Percentiles rank a stretch among this genome's conserved stretches.
Conservation (phyloP, 2,329 filamentous ascomycete species). For the Nigrospora sphaerica region DNA sequence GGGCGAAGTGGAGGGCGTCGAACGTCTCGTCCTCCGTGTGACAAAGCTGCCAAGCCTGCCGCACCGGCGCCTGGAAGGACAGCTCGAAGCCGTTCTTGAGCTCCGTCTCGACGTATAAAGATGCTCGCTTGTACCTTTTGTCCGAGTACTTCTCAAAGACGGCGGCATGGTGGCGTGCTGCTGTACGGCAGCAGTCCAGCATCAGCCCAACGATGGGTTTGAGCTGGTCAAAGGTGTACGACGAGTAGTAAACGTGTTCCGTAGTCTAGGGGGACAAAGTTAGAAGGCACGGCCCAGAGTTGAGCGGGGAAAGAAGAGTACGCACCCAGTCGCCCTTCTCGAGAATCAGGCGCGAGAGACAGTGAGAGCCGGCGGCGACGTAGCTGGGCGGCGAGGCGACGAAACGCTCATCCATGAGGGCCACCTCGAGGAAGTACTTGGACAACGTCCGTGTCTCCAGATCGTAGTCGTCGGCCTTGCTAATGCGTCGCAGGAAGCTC, state of each 20-base stretch:
- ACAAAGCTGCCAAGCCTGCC: not conserved
- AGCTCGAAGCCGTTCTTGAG: conserved; percentile 54
- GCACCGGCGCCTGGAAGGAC: conserved; percentile 24
- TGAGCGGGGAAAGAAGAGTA: conserved; percentile 10
- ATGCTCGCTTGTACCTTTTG: conserved; percentile 78
- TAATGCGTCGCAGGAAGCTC: conserved; percentile 94
- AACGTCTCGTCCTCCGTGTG: conserved; percentile 3
- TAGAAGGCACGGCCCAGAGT: conserved; percentile 9
- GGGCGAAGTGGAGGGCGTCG: conserved; percentile 4
- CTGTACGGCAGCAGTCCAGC: conserved; percentile 79
- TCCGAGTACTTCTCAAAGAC: conserved; percentile 91
- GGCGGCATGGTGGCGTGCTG: conserved; percentile 73
- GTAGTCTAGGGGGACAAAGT: conserved; percentile 52
- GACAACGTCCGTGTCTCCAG: conserved; percentile 89
- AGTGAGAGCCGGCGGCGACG: conserved; percentile 85
- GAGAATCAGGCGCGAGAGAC: conserved; percentile 79
- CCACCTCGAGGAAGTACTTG: conserved; percentile 96
- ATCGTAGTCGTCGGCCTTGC: conserved; percentile 97
- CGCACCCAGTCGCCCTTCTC: conserved; percentile 91
- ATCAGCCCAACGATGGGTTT: conserved; percentile 70
- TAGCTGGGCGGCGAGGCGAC: conserved; percentile 88
- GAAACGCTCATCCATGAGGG: conserved; percentile 96
- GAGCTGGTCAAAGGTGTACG: conserved; percentile 83
- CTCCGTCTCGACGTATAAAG: conserved; percentile 71
- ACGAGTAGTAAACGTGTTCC: conserved; percentile 85